Percentiles rank a stretch among this genome's conserved stretches.
Evolutionary conservation across 768 basidiomycete species (phyloP).

Genomic region (Mycena albidolilacea): DNA sequence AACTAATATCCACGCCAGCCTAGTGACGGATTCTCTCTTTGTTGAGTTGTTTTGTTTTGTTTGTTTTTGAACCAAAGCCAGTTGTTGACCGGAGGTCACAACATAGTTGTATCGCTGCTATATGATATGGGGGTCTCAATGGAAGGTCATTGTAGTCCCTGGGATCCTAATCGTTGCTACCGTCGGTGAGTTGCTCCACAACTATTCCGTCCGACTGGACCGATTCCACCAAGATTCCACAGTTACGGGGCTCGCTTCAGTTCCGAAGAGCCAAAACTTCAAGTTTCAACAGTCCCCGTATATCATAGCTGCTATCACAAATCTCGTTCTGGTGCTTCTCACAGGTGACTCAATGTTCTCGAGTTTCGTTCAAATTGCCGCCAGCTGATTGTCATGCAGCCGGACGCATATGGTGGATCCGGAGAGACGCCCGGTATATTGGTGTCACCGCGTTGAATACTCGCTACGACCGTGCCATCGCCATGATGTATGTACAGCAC

Average conservation of each 20-base stretch:
- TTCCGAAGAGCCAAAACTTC: not conserved
- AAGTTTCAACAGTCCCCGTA: not conserved
- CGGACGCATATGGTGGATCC: conserved; percentile 1
- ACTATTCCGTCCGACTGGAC: not conserved
- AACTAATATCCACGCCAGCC: not conserved
- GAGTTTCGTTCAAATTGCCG: not conserved
- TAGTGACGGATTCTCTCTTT: not conserved
- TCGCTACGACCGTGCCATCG: not conserved
- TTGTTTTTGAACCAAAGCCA: not conserved
- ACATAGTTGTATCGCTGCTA: not conserved
- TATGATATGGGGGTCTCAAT: conserved; percentile 1
- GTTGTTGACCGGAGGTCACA: not conserved
- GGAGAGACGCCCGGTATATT: not conserved
- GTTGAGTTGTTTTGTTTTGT: not conserved
- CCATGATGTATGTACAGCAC: not conserved
- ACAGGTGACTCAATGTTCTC: not conserved
- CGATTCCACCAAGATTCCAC: too few relatives aligned
- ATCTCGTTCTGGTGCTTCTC: not conserved
- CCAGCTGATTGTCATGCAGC: not conserved
- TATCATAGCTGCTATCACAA: not conserved
- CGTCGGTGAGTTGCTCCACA: not conserved
- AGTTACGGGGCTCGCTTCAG: not conserved
- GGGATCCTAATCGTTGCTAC: not conserved
- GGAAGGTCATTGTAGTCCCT: not conserved
- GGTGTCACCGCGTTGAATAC: not conserved